Evolutionary conservation across 1,139 yeast genomes (phyloP).

Genomic region (Yamadazyma aaseri): DNA sequence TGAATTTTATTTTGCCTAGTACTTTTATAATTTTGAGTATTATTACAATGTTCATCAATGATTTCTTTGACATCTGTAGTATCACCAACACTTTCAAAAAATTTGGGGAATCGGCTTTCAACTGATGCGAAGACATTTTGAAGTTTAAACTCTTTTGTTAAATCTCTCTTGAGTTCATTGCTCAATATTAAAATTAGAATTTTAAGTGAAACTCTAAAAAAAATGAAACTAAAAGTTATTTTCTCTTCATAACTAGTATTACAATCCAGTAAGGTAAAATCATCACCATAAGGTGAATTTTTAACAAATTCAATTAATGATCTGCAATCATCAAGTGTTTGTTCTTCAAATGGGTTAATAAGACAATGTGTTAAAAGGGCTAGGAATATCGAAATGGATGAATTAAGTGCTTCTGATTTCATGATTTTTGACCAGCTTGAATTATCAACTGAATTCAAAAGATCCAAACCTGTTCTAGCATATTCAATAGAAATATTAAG

Average conservation of each 20-base stretch:
- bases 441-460: conserved; percentile 19
- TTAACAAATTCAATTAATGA: conserved; percentile 23
- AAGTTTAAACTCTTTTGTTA: conserved; percentile 16
- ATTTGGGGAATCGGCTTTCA: conserved; percentile 20
- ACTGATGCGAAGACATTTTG: conserved; percentile 18
- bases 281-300: conserved; percentile 11
- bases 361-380: conserved; percentile 28
- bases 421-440: conserved; percentile 20
- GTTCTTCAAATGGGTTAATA: conserved; percentile 24
- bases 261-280: no score
- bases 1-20: no score
- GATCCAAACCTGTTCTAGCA: conserved; percentile 32
- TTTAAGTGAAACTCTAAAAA: conserved; percentile 21
- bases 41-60: no score
- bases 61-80: no score
- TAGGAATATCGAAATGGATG: conserved; percentile 33
- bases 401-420: conserved; percentile 32
- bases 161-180: conserved; percentile 12
- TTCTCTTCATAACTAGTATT: conserved; percentile 20
- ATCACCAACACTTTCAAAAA: no score
- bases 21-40: no score
- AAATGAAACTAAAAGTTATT: conserved; percentile 16
- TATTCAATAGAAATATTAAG: conserved; percentile 26
- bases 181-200: conserved; percentile 18
- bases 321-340: conserved; percentile 22